Evolutionary conservation across 1,139 yeast genomes (phyloP), one percentile per base, ranked within the genome.

Genomic region (Geotrichum armillariae): DNA sequence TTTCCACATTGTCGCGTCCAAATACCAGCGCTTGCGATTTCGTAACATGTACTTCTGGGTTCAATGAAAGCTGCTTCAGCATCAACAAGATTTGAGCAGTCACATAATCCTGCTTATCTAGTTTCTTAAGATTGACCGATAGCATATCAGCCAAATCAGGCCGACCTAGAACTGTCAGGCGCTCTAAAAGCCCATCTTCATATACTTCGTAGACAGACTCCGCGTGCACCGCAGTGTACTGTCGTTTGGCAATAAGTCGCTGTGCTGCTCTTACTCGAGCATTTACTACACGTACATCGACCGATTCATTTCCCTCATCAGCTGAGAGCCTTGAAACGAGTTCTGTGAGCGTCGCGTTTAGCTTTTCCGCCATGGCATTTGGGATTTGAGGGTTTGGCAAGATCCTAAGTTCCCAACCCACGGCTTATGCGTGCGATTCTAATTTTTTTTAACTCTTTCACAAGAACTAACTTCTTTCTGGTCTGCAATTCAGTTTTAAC

Each of bases 51-150:
- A 38, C 22, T 33, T 37, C 47, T 7, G 47, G 47, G 23, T 44
- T 38, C 38, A 37, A 18, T 17, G 47, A 38, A 21, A 44, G 41
- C 42, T 44, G 38, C 32, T 44, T 44, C 23, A 44, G 12, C 22
- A 44, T 22, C 23, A 44, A 23, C 17, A 44, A 34, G n/a, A 44
- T 37, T 22, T 44, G 47, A 4, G 47, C 47, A n/a, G 47, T 44
- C 42, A 44, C 42, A 31, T 44, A 44, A 29, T 44, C 47, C n/a
- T 21, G 29, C 12, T 41, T 41, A 22, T 41, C 32, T 18, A 41
- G 20, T n/a, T 22, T 14, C 11, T 22, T 14, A 17, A 41, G 22
- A n/a, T 23, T 41, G 9, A n/a, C 32, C 31, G 38, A 8, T 16
- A 47, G 16, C 21, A 18, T 11, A 5, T 41, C 42, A 6, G 45